A percentile compares a stretch with the other conserved stretches of the same genome.
Evolutionary conservation across 768 basidiomycete species (phyloP).

Genomic region (Sarcomyxa edulis): DNA sequence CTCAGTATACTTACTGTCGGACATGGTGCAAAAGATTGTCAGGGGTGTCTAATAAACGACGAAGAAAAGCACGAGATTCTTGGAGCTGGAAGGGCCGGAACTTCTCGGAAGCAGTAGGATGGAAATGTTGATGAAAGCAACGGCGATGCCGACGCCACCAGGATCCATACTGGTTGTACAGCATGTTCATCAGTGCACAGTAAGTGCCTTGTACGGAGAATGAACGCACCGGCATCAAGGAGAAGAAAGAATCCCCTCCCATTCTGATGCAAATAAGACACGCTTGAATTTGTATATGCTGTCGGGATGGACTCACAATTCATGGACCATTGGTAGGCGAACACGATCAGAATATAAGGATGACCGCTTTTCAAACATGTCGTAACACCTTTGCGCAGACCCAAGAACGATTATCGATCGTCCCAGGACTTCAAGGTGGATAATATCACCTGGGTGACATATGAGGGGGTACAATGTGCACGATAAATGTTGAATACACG

Average conservation of each 20-base stretch:
- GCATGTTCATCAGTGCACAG: neutral
- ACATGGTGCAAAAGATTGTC: constrained; percentile 5
- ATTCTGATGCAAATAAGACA: neutral
- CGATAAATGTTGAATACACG: constrained; percentile 1
- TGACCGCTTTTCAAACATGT: constrained; percentile 11
- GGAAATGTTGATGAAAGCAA: too few species aligned
- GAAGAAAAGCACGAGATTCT: constrained; percentile 2
- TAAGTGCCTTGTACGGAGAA: neutral
- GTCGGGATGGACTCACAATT: too few species aligned
- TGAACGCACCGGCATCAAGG: constrained; percentile 9
- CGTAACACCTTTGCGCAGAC: constrained; percentile 8
- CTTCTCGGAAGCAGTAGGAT: too few species aligned
- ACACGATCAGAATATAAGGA: constrained; percentile 8
- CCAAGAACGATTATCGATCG: constrained; percentile 9
- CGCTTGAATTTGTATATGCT: neutral
- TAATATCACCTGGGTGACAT: constrained; percentile 4
- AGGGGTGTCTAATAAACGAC: constrained; percentile 2
- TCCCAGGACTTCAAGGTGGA: constrained; percentile 6
- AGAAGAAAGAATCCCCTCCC: constrained; percentile 5
- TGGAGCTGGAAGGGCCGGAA: too few species aligned
- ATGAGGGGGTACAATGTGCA: neutral
- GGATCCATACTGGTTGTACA: constrained; percentile 12
- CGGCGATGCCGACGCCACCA: neutral
- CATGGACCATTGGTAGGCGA: too few species aligned
- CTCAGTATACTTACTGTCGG: constrained; percentile 2